Conservation (phyloP, 768 basidiomycete genomes). For the Cystobasidium ongulense region DNA sequence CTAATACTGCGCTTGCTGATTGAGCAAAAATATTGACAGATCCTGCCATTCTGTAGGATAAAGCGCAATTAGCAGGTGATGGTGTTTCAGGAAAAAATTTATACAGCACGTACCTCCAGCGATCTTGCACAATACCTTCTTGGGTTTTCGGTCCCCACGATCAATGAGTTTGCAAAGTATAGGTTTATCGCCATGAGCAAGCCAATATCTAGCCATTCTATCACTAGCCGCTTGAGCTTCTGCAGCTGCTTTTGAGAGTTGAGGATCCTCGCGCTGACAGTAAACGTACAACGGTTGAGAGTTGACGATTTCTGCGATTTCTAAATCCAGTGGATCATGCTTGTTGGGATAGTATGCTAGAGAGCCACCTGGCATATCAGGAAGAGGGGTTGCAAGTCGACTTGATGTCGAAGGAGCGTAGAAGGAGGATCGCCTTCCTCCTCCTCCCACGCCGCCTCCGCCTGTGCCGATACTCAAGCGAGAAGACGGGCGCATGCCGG, state of each 20-base stretch:
- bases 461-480: neutral
- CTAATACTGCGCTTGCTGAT: slow-evolving; percentile 30
- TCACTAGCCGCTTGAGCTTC: slow-evolving; percentile 25
- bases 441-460: neutral
- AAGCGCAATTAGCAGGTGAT: no score
- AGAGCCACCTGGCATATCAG: neutral
- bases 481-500: neutral
- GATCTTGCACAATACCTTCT: slow-evolving; percentile 26
- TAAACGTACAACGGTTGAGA: slow-evolving; percentile 59
- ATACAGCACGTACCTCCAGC: slow-evolving; percentile 7
- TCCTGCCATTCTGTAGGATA: slow-evolving; percentile 28
- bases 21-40: slow-evolving; percentile 26
- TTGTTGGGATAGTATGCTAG: slow-evolving; percentile 47
- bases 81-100: no score
- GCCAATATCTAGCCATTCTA: slow-evolving; percentile 19
- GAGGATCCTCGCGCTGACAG: slow-evolving; percentile 73
- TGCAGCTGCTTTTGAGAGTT: slow-evolving; percentile 48
- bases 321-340: slow-evolving; percentile 71
- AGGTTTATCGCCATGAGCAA: slow-evolving; percentile 20
- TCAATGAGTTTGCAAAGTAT: slow-evolving; percentile 31
- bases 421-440: neutral
- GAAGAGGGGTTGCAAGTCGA: neutral
- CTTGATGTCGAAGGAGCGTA: neutral
- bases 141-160: neutral
- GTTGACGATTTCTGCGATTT: slow-evolving; percentile 68